phyloP scores from a whole-genome alignment of 306 rosid genomes.

The Gastrolobium villosum region DNA sequence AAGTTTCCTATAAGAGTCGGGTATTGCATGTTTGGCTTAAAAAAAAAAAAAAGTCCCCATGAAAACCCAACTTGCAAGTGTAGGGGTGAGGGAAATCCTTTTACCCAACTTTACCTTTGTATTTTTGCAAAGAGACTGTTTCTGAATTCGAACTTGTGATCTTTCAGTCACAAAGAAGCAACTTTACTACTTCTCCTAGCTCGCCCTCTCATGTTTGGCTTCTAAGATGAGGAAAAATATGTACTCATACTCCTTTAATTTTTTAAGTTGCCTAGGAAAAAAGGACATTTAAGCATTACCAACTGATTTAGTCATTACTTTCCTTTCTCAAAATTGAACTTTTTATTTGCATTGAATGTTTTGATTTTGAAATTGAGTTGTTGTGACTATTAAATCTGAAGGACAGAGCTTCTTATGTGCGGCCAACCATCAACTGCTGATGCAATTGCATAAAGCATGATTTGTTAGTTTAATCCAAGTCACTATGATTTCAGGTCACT shows the following conservation, averaged over 20 bases:
- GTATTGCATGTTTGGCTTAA: background rate
- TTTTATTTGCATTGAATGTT: slow-evolving; percentile 16
- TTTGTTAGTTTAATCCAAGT: slow-evolving; percentile 37
- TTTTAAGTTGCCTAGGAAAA: slow-evolving; percentile 5
- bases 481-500: slow-evolving; percentile 75
- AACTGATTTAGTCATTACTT: slow-evolving; percentile 18
- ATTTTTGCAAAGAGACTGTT: too few species aligned
- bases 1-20: background rate
- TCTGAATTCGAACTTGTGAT: too few species aligned
- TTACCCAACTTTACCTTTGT: too few species aligned
- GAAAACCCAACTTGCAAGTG: too few species aligned
- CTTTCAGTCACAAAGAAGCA: too few species aligned
- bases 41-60: background rate
- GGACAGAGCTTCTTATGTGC: background rate
- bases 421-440: slow-evolving; percentile 19
- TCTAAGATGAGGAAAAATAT: background rate
- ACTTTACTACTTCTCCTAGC: too few species aligned
- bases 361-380: slow-evolving; percentile 15
- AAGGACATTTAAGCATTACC: slow-evolving; percentile 29
- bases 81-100: too few species aligned
- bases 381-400: slow-evolving; percentile 25
- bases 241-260: background rate
- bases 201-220: slow-evolving; percentile 2
- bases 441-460: slow-evolving; percentile 26
- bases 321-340: slow-evolving; percentile 29